Conservation (phyloP, 2,329 filamentous ascomycete species). For the Cordyceps cateniannulata region DNA sequence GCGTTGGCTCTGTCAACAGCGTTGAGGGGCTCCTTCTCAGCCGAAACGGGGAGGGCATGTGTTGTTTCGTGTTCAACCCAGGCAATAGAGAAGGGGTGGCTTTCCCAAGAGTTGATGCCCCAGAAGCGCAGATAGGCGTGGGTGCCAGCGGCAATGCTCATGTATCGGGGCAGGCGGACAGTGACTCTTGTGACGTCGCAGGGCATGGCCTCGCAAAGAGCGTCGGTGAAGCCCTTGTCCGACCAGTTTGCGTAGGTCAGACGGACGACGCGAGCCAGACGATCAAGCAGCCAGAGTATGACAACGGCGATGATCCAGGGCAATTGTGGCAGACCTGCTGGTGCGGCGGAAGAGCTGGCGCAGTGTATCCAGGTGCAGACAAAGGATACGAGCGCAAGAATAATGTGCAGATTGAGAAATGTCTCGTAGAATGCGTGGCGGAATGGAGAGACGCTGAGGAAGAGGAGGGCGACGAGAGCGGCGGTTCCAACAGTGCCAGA, state of each 20-base stretch:
- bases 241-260: slow-evolving; percentile 63
- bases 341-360: slow-evolving; percentile 50
- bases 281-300: slow-evolving; percentile 70
- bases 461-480: slow-evolving; percentile 57
- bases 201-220: slow-evolving; percentile 60
- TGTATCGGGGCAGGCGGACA: slow-evolving; percentile 59
- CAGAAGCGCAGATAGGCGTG: slow-evolving; percentile 70
- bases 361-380: slow-evolving; percentile 75
- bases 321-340: slow-evolving; percentile 63
- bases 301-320: slow-evolving; percentile 70
- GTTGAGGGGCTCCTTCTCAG: slow-evolving; percentile 35
- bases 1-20: slow-evolving; percentile 34
- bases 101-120: slow-evolving; percentile 61
- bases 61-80: slow-evolving; percentile 57
- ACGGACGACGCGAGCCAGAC: slow-evolving; percentile 55
- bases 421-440: slow-evolving; percentile 97
- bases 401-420: slow-evolving; percentile 81
- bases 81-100: slow-evolving; percentile 72
- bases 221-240: slow-evolving; percentile 52
- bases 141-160: slow-evolving; percentile 61
- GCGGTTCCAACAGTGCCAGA: slow-evolving; percentile 57
- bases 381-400: slow-evolving; percentile 62
- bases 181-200: slow-evolving; percentile 66
- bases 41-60: slow-evolving; percentile 30
- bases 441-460: slow-evolving; percentile 70